Conservation (phyloP, 2,329 filamentous ascomycete species). For the Colletotrichum sp. region DNA sequence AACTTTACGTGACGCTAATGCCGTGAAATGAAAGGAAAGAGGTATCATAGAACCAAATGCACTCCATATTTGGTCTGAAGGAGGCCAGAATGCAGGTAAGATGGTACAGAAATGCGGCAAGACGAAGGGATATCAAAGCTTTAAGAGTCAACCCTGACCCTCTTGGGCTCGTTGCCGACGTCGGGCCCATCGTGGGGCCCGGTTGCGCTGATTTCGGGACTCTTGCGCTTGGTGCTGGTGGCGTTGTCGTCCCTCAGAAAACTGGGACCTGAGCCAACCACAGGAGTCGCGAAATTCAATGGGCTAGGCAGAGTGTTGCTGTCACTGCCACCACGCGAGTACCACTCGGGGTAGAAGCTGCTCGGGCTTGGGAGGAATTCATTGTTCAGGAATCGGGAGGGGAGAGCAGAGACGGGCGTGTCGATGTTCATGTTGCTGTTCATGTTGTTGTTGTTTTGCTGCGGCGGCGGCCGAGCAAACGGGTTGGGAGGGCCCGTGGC, state of each 20-base stretch:
- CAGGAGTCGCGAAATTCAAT: constrained; percentile 88
- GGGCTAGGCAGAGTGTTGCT: constrained; percentile 91
- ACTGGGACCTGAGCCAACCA: constrained; percentile 65
- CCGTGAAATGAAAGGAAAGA: constrained; percentile 14
- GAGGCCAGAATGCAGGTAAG: constrained; percentile 8
- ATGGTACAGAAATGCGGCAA: constrained; percentile 7
- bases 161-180: constrained; percentile 52
- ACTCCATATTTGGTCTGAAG: constrained; percentile 9
- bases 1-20: constrained; percentile 21
- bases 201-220: constrained; percentile 52
- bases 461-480: constrained; percentile 86
- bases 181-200: constrained; percentile 47
- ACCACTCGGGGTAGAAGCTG: constrained; percentile 92
- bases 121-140: neutral
- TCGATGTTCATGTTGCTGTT: constrained; percentile 54
- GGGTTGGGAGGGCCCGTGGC: constrained; percentile 94
- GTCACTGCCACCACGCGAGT: constrained; percentile 70
- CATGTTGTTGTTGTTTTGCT: constrained; percentile 63
- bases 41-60: constrained; percentile 24
- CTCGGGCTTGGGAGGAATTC: constrained; percentile 90
- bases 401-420: constrained; percentile 90
- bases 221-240: constrained; percentile 55
- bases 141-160: constrained; percentile 55
- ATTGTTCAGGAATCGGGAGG: constrained; percentile 87
- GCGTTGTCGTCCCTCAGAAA: constrained; percentile 63